phyloP scores from a whole-genome alignment of 2,329 filamentous ascomycete genomes.

The Pestalotiopsis sp. region DNA sequence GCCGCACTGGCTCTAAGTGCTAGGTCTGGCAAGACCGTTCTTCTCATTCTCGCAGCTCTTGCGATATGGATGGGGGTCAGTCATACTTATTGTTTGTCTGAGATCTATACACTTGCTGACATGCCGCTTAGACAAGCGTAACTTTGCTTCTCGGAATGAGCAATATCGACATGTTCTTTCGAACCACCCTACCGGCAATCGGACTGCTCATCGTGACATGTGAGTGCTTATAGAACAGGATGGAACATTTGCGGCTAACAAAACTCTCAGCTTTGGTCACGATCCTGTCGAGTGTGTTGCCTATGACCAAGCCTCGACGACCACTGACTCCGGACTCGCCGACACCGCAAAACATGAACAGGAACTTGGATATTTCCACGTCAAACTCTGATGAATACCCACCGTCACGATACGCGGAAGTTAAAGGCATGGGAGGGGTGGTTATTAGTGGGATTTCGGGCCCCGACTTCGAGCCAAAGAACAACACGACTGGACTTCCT shows the following conservation, averaged over 20 bases:
- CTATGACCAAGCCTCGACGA: slow-evolving; percentile 26
- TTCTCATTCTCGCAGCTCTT: slow-evolving; percentile 43
- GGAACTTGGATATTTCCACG: slow-evolving; percentile 40
- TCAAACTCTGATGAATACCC: slow-evolving; percentile 42
- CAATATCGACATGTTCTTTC: slow-evolving; percentile 40
- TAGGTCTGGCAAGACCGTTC: slow-evolving; percentile 38
- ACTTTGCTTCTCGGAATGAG: slow-evolving; percentile 49
- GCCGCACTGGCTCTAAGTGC: slow-evolving; percentile 39
- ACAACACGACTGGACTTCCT: slow-evolving; percentile 30
- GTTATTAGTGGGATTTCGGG: slow-evolving; percentile 38
- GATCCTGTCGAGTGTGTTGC: slow-evolving; percentile 36
- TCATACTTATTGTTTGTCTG: slow-evolving; percentile 20
- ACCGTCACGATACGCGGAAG: slow-evolving; percentile 47
- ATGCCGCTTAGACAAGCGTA: slow-evolving; percentile 44
- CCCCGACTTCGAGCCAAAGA: slow-evolving; percentile 20
- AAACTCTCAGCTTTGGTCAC: slow-evolving; percentile 36
- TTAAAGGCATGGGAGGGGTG: slow-evolving; percentile 42
- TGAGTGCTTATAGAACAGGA: slow-evolving; percentile 30
- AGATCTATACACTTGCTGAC: slow-evolving; percentile 14
- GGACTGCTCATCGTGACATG: slow-evolving; percentile 51
- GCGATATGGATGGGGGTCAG: slow-evolving; percentile 56
- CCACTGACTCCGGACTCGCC: slow-evolving; percentile 39
- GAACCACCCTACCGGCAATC: slow-evolving; percentile 50
- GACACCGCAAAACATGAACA: slow-evolving; percentile 34
- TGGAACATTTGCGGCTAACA: slow-evolving; percentile 16